Evolutionary conservation across 2,329 filamentous ascomycete species (phyloP), one percentile per base, ranked within the genome.

Genomic region (Xylariaceae sp.): DNA sequence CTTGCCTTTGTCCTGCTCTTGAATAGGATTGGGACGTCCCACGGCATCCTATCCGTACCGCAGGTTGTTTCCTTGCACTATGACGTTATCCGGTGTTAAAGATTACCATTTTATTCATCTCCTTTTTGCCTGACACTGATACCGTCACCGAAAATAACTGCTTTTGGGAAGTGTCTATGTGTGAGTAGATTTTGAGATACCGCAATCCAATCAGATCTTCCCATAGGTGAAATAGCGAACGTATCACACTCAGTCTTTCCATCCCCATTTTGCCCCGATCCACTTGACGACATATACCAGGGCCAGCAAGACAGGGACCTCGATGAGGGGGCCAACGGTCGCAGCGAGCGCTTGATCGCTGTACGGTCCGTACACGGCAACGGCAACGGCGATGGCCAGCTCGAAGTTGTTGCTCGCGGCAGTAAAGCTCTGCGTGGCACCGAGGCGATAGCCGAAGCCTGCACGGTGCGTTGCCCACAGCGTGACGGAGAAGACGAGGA

Each of bases 351-450:
- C 88, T 62, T 94, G 81, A 34, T 88, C 79, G 52, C 85, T 90
- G 28, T 83, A 67, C 0, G 82, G 73, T 0, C 88, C 88, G 62
- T 84, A 94, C 0, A 83, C 83, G 0, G 88, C 83, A 3, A 94
- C 81, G 0, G 85, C 85, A 0, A 95, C 88, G 0, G 88, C 88
- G 62, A 95, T 94, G 0, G 88, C 87, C 16, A 95, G 67, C 66
- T 95, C 88, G 54, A 95, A 95, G 58, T 95, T 94, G 57, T 95
- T 95, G 59, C 88, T 94, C 1, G 86, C 85, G 0, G 87, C 89
- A 0, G 86, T 94, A 53, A 94, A 92, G 56, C 85, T 88, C 63
- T 94, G 87, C 2, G 87, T 90, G 9, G 74, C 72, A 1, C 75
- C 73, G 1, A 88, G 59, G 24, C 72, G 71, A 57, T 94, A 94